Percentiles rank a stretch among this genome's conserved stretches.
Evolutionary conservation across 768 basidiomycete species (phyloP).

Genomic region (Termitomyces sp.): DNA sequence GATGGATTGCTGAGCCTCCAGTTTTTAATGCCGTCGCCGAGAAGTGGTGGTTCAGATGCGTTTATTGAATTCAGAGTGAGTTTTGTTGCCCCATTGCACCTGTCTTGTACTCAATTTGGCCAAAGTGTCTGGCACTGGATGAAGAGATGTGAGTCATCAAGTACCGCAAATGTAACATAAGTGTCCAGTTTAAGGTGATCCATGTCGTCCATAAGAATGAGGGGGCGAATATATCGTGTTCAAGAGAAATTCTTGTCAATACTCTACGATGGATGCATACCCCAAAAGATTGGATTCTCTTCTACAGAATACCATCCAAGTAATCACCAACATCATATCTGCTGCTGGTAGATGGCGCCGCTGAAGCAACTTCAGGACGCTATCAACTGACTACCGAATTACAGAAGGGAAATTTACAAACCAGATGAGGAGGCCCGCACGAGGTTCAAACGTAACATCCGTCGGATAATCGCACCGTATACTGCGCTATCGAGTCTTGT

Average conservation of each 20-base stretch:
- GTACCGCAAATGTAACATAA: not conserved
- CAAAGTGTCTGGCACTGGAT: conserved; percentile 40
- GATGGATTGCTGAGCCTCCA: conserved; percentile 84
- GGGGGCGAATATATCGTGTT: too few relatives aligned
- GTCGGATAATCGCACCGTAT: conserved; percentile 26
- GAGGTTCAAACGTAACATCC: conserved; percentile 32
- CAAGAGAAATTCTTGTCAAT: not conserved
- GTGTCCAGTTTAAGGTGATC: too few relatives aligned
- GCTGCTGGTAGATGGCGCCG: not conserved
- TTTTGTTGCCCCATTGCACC: not conserved
- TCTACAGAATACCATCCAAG: conserved; percentile 19
- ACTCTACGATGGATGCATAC: not conserved
- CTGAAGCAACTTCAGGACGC: not conserved
- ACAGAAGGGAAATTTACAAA: not conserved
- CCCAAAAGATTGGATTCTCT: not conserved
- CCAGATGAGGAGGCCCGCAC: conserved; percentile 15
- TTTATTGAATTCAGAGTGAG: conserved; percentile 89
- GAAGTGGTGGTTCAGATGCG: conserved; percentile 41
- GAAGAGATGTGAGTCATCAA: conserved; percentile 21
- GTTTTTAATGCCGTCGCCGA: conserved; percentile 71
- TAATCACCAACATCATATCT: conserved; percentile 16
- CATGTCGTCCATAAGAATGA: not conserved
- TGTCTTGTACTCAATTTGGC: not conserved
- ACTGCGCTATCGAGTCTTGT: not conserved
- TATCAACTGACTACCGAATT: not conserved